Percentiles rank a stretch among this genome's conserved stretches.
These are phyloP conservation scores for Gracilaria gracilis DNA, from an alignment of 23 red algal genomes.

Conservation along the genomic window DNA sequence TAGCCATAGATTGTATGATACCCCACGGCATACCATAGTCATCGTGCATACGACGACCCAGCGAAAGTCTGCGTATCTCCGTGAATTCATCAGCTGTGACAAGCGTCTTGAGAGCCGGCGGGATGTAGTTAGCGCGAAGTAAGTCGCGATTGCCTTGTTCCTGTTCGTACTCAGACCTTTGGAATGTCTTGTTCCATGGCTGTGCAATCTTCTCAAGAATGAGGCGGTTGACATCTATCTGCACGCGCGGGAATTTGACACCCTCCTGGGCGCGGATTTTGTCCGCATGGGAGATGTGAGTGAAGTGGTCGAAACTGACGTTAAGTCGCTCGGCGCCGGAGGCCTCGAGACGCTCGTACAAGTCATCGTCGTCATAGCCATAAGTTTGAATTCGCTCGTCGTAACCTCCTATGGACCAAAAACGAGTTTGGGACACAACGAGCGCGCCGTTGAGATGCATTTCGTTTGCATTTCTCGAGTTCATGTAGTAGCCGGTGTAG, in stretches of 20 bases:
- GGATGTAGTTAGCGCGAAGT: constrained; percentile 52
- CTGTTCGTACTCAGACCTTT: constrained; percentile 47
- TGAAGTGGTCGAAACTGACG: constrained; percentile 57
- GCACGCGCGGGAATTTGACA: constrained; percentile 69
- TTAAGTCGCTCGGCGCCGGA: constrained; percentile 35
- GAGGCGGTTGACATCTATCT: constrained; percentile 79
- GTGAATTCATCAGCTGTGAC: constrained; percentile 37
- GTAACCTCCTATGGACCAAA: constrained; percentile 76
- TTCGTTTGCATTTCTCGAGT: constrained; percentile 77
- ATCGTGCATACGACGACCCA: constrained; percentile 60
- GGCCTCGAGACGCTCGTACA: constrained; percentile 75
- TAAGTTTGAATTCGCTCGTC: constrained; percentile 87
- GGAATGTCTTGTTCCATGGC: constrained; percentile 37
- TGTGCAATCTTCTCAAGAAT: constrained; percentile 70
- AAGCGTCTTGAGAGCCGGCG: constrained; percentile 41
- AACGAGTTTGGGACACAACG: constrained; percentile 37
- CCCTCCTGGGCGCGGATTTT: constrained; percentile 47
- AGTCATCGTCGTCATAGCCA: constrained; percentile 83
- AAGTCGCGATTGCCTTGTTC: not conserved
- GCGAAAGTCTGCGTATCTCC: constrained; percentile 46
- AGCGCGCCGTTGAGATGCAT: constrained; percentile 78
- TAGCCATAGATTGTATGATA: constrained; percentile 57
- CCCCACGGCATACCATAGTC: constrained; percentile 76
- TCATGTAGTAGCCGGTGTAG: constrained; percentile 69
- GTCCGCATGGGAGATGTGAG: constrained; percentile 65